Evolutionary conservation across 1,284 basidiomycete species (phyloP), one percentile per base, ranked within the genome.

Genomic region (Boletellus dicymbophilus): DNA sequence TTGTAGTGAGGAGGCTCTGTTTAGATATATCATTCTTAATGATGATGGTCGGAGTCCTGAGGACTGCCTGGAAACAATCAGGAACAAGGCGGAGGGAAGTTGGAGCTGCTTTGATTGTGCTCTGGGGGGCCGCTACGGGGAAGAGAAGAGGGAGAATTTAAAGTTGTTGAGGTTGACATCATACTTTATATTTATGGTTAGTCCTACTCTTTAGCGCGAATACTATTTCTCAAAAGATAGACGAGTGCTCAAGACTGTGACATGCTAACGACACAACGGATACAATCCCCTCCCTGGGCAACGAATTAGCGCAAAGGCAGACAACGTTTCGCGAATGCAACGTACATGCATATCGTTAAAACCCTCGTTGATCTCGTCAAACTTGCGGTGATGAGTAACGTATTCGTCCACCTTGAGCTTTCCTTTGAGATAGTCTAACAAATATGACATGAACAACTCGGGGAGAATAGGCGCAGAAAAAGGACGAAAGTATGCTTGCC

Each of bases 301-400:
- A n/a, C 23, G 45, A 13, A 43, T 52, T 21, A 34, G 37, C 26
- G 37, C 50, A 22, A 46, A 5, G 44, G 18, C 12, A 16, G 8
- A 8, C 15, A n/a, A 31, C 28, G 23, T 18, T 27, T 22, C 16
- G 43, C 20, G 23, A 28, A 18, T 27, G n/a, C 18, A 18, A 81
- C 90, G 71, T 72, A 93, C 90, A 74, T 95, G 93, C 95, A 98
- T 97, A 70, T 95, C 91, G 55, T 92, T 80, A 77, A 98, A 97
- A 31, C 93, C 95, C 51, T 85, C 75, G 72, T 93, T 93, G 71
- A 98, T 93, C 21, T 94, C 85, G 30, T 76, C 79, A 36, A 98
- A 77, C 44, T 73, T 81, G 63, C 85, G 79, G 59, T 81, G 71
- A 70, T 96, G 93, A 41, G 93, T 93, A 55, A 95, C 85, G 68